phyloP scores from a whole-genome alignment of 345 rosid species.

The Arabidopsis suecica region DNA sequence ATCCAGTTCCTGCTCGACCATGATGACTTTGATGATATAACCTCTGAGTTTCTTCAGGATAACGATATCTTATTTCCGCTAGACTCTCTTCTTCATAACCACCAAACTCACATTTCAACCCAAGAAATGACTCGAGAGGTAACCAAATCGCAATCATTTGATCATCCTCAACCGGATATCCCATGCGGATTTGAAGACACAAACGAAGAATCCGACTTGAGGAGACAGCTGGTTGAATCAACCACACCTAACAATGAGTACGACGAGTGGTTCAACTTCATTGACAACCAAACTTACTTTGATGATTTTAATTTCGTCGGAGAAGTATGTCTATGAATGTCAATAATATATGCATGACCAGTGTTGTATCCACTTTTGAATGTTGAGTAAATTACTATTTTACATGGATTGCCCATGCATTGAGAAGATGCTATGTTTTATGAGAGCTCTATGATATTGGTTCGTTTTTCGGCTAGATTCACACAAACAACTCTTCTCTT shows the following conservation, averaged over 20 bases:
- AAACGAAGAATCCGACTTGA: slow-evolving; percentile 18
- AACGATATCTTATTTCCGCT: slow-evolving; percentile 17
- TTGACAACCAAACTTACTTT: slow-evolving; percentile 32
- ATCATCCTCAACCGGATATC: slow-evolving; percentile 21
- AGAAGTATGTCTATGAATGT: slow-evolving; percentile 28
- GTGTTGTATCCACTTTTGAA: background rate
- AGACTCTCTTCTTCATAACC: slow-evolving; percentile 4
- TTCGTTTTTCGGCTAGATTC: background rate
- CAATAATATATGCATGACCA: background rate
- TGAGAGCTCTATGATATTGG: background rate
- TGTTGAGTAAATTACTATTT: background rate
- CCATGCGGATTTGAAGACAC: slow-evolving; percentile 21
- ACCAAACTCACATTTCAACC: slow-evolving; percentile 20
- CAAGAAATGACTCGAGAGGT: slow-evolving; percentile 17
- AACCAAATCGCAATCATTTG: slow-evolving; percentile 21
- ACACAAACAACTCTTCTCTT: background rate
- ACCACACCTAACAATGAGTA: slow-evolving; percentile 7
- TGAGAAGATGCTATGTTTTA: background rate
- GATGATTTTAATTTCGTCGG: slow-evolving; percentile 28
- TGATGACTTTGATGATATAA: slow-evolving; percentile 32
- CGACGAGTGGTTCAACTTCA: slow-evolving; percentile 37
- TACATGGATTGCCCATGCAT: background rate
- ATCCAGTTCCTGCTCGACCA: slow-evolving; percentile 36
- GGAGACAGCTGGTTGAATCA: slow-evolving; percentile 31
- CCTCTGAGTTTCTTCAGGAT: slow-evolving; percentile 18